Percentiles rank a stretch among this genome's conserved stretches.
These are phyloP conservation scores for Acanthamoeba triangularis DNA, from an alignment of 208 protist genomes.

Conservation along the genomic window DNA sequence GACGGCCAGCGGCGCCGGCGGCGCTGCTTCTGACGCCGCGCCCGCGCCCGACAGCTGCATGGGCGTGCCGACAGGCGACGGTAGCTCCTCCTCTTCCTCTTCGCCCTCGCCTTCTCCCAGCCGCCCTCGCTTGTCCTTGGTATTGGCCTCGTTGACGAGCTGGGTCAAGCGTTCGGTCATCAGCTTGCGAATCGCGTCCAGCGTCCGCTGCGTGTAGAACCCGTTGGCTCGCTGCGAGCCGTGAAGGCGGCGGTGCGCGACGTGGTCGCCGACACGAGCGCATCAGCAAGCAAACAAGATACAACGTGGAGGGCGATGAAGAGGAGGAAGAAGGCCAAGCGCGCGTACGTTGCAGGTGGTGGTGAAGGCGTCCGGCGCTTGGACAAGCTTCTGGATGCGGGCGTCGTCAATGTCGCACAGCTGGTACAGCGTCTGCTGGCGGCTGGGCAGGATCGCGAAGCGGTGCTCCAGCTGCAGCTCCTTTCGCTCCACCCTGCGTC, in stretches of 20 bases:
- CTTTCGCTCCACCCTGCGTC: not conserved
- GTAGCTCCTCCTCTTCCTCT: conserved; percentile 14
- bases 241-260: too few species aligned
- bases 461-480: conserved; percentile 44
- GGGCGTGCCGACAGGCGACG: not conserved
- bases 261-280: too few species aligned
- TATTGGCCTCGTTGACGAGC: conserved; percentile 13
- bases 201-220: conserved; percentile 18
- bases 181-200: not conserved
- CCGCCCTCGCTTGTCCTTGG: not conserved
- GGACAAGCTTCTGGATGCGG: conserved; percentile 8
- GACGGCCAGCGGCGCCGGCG: not conserved
- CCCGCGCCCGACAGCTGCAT: not conserved
- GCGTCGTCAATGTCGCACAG: conserved; percentile 58
- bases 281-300: too few species aligned
- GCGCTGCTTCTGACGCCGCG: not conserved
- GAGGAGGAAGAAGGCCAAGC: not conserved
- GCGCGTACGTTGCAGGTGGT: conserved; percentile 10
- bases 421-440: conserved; percentile 28
- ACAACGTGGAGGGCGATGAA: not conserved
- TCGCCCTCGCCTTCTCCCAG: not conserved
- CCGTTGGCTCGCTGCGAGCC: not conserved
- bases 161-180: not conserved
- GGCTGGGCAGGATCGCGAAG: conserved; percentile 7
- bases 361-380: not conserved